Evolutionary conservation across 306 rosid genomes (phyloP).

Genomic region (Vigna nakashimae): DNA sequence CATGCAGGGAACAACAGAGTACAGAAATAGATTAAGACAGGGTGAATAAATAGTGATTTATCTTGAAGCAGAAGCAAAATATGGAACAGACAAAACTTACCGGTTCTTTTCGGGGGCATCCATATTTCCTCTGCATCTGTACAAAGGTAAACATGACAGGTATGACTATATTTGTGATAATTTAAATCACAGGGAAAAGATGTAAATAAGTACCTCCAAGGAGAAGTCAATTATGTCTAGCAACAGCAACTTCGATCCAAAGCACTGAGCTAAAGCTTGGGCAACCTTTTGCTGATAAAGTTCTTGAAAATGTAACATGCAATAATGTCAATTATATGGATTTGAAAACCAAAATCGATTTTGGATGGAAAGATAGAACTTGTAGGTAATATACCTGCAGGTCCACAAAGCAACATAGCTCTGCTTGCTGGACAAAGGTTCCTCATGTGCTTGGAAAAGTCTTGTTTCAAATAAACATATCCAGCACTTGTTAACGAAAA

Average conservation of each 20-base stretch:
- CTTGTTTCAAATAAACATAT: constrained; percentile 74
- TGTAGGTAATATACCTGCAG: constrained; percentile 60
- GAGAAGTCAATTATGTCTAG: constrained; percentile 78
- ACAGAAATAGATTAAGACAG: neutral
- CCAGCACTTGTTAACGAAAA: constrained; percentile 76
- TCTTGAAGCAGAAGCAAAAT: neutral
- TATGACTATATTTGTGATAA: constrained; percentile 36
- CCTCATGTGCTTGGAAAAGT: constrained; percentile 78
- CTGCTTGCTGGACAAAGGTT: constrained; percentile 89
- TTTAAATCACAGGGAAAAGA: constrained; percentile 29
- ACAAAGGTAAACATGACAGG: constrained; percentile 40
- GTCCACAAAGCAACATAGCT: constrained; percentile 91
- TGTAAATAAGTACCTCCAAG: constrained; percentile 61
- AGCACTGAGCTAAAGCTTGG: constrained; percentile 77
- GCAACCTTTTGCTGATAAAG: constrained; percentile 85
- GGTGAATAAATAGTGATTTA: constrained; percentile 29
- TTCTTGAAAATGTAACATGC: constrained; percentile 55
- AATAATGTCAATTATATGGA: constrained; percentile 15
- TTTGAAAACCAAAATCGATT: neutral
- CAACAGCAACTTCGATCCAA: constrained; percentile 77
- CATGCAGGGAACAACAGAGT: neutral
- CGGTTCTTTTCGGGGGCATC: constrained; percentile 68
- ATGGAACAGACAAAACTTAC: constrained; percentile 55
- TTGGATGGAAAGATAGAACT: constrained; percentile 6
- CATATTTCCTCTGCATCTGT: constrained; percentile 90